Evolutionary conservation across 495 filamentous ascomycete genomes (phyloP).

Genomic region (Daldinia decipiens): DNA sequence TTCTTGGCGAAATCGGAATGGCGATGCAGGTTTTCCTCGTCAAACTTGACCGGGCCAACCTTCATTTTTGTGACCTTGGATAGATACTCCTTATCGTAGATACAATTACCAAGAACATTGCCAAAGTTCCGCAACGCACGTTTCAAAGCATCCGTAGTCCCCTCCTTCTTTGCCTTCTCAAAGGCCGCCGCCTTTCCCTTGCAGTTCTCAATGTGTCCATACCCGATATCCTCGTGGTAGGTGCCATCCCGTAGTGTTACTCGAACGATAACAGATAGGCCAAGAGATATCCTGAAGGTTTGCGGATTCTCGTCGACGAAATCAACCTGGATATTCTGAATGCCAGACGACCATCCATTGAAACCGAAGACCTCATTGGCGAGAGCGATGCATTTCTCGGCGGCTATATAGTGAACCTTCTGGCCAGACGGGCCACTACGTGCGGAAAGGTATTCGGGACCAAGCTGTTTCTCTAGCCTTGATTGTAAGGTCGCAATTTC

Average conservation of each 20-base stretch:
- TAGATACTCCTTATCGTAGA: slow-evolving; percentile 96
- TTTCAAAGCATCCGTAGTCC: slow-evolving; percentile 93
- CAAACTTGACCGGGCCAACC: slow-evolving; percentile 72
- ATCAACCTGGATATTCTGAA: slow-evolving; percentile 89
- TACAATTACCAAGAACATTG: slow-evolving; percentile 94
- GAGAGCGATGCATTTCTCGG: slow-evolving; percentile 93
- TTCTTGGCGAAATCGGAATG: slow-evolving; percentile 80
- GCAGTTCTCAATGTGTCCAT: slow-evolving; percentile 93
- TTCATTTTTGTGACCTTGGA: slow-evolving; percentile 85
- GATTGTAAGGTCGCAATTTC: slow-evolving; percentile 90
- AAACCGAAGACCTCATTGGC: slow-evolving; percentile 99
- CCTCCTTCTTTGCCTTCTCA: slow-evolving; percentile 98
- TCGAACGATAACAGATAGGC: slow-evolving; percentile 86
- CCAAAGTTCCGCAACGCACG: slow-evolving; percentile 90
- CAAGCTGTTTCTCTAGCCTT: slow-evolving; percentile 90
- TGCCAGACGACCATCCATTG: slow-evolving; percentile 95
- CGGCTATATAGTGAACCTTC: slow-evolving; percentile 89
- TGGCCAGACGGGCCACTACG: slow-evolving; percentile 81
- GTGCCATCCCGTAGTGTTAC: slow-evolving; percentile 92
- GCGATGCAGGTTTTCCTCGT: slow-evolving; percentile 78
- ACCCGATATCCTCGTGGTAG: slow-evolving; percentile 95
- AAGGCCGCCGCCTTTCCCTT: slow-evolving; percentile 94
- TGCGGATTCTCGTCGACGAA: slow-evolving; percentile 73
- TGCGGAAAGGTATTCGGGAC: slow-evolving; percentile 93
- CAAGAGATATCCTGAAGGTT: slow-evolving; percentile 77